Evolutionary conservation across 2,329 filamentous ascomycete species (phyloP).

Genomic region (Sordariomycetes sp.): DNA sequence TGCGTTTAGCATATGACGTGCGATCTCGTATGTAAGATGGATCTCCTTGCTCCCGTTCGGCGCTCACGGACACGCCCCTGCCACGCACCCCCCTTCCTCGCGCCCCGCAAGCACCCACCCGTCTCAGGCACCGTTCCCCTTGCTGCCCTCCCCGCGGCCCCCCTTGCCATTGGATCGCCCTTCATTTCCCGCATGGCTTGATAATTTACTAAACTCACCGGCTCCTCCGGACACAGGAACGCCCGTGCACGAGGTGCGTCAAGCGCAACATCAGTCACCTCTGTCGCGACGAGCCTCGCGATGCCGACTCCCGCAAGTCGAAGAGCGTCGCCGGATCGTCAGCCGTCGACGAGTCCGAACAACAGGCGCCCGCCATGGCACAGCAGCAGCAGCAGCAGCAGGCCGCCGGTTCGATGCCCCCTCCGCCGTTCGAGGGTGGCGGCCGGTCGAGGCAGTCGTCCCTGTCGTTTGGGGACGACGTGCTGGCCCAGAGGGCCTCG

Average conservation of each 20-base stretch:
- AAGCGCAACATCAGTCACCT: slow-evolving; percentile 98
- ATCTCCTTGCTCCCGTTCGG: slow-evolving; percentile 5
- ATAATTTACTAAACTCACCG: not conserved
- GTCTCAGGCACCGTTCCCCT: slow-evolving; percentile 6
- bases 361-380: not conserved
- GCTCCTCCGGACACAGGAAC: slow-evolving; percentile 47
- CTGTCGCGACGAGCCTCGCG: slow-evolving; percentile 93
- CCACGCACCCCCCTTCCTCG: not conserved
- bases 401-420: not conserved
- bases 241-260: slow-evolving; percentile 93
- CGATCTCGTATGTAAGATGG: slow-evolving; percentile 58
- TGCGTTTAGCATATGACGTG: slow-evolving; percentile 71
- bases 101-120: not conserved
- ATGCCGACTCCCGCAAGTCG: slow-evolving; percentile 65
- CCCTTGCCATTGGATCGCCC: not conserved
- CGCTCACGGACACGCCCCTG: not conserved
- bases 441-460: slow-evolving; percentile 1
- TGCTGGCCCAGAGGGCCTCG: not conserved
- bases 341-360: slow-evolving; percentile 46
- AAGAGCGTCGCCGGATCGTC: slow-evolving; percentile 51
- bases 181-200: not conserved
- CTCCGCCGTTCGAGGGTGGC: not conserved
- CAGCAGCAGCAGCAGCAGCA: slow-evolving; percentile 13
- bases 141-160: slow-evolving; percentile 11
- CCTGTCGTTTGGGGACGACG: slow-evolving; percentile 1